Evolutionary conservation across 2,329 filamentous ascomycete genomes (phyloP).

Genomic region (Pseudocercospora musae): DNA sequence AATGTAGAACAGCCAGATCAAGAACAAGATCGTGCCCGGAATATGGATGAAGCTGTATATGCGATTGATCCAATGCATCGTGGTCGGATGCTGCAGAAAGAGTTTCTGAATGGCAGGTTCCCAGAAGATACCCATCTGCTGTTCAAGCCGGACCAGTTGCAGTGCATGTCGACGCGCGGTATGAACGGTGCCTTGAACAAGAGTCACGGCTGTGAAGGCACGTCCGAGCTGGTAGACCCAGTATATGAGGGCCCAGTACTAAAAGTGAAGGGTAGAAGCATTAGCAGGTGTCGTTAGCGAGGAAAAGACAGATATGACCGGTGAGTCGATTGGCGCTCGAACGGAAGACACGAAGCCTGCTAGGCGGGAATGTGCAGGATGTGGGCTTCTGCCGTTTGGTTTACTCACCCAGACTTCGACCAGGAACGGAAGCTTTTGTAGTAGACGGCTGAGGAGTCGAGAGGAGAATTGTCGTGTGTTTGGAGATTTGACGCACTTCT

Average conservation of each 20-base stretch:
- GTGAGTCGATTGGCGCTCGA: no score
- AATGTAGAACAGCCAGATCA: slow-evolving; percentile 65
- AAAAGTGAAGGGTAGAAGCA: no score
- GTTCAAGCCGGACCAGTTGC: slow-evolving; percentile 64
- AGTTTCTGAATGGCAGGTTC: slow-evolving; percentile 61
- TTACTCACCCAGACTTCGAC: slow-evolving; percentile 72
- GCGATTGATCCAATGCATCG: slow-evolving; percentile 69
- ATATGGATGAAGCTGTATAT: slow-evolving; percentile 77
- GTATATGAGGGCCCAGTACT: slow-evolving; percentile 68
- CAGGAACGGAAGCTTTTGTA: slow-evolving; percentile 67
- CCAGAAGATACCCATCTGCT: slow-evolving; percentile 62
- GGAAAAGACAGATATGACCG: no score
- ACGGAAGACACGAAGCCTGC: no score
- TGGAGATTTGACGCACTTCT: slow-evolving; percentile 53
- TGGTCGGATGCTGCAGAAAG: slow-evolving; percentile 52
- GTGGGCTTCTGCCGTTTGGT: no score
- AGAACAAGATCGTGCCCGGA: slow-evolving; percentile 69
- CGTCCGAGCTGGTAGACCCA: slow-evolving; percentile 70
- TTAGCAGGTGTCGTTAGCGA: no score
- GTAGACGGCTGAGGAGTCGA: slow-evolving; percentile 60
- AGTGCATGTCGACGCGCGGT: slow-evolving; percentile 67
- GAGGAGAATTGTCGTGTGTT: slow-evolving; percentile 61
- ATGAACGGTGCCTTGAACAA: slow-evolving; percentile 65
- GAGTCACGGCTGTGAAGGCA: slow-evolving; percentile 66
- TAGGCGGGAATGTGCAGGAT: no score